Evolutionary conservation across 805 yeast genomes (phyloP).

Genomic region (Spathaspora passalidarum): DNA sequence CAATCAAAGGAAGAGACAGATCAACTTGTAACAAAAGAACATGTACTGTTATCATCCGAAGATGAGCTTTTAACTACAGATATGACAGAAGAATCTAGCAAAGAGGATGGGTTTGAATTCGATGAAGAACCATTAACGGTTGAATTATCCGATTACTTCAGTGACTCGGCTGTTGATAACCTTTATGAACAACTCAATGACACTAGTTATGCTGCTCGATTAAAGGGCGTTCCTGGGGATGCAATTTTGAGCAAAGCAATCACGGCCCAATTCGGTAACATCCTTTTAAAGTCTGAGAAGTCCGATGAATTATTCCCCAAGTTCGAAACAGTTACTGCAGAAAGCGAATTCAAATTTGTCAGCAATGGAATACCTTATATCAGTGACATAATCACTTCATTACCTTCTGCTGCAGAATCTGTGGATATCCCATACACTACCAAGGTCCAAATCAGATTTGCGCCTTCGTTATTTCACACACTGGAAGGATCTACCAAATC

Average conservation of each 20-base stretch:
- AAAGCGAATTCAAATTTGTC: conserved; percentile 21
- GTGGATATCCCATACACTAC: conserved; percentile 2
- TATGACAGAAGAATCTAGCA: no score
- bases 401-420: conserved; percentile 16
- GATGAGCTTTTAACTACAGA: no score
- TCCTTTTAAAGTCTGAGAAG: conserved; percentile 23
- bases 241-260: conserved; percentile 25
- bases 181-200: conserved; percentile 24
- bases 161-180: conserved; percentile 14
- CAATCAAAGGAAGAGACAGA: no score
- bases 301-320: conserved; percentile 8
- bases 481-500: conserved; percentile 5
- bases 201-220: conserved; percentile 19
- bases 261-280: conserved; percentile 39
- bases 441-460: conserved; percentile 23
- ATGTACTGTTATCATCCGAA: no score
- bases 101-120: not conserved
- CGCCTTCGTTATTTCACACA: conserved; percentile 24
- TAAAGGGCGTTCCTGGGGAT: conserved; percentile 19
- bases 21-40: no score
- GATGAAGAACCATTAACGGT: not conserved
- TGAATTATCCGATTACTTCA: conserved; percentile 5
- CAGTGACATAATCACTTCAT: conserved; percentile 28
- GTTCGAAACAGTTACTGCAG: conserved; percentile 4
- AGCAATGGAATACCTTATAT: conserved; percentile 31